These are phyloP conservation scores for Trypanosoma brucei DNA, from an alignment of 208 protist genomes.

Conservation along the genomic window DNA sequence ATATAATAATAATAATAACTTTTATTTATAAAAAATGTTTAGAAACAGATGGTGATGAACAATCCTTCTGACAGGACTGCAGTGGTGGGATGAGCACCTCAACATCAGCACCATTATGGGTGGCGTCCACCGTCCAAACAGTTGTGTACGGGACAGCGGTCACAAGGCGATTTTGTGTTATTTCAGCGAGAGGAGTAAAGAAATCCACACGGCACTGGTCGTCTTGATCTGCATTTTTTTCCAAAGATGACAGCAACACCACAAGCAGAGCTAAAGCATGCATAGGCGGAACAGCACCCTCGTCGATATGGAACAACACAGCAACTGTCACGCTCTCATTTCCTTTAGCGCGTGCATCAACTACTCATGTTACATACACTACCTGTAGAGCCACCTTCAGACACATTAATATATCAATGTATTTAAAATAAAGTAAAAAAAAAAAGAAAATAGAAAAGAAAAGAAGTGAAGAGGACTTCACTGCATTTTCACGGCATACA, in stretches of 20 bases:
- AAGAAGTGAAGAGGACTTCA: no score
- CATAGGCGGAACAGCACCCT: no score
- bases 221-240: not conserved
- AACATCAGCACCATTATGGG: constrained; percentile 13
- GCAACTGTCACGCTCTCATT: no score
- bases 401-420: no score
- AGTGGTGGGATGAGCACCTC: constrained; percentile 17
- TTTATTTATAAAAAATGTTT: not conserved
- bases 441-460: no score
- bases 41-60: not conserved
- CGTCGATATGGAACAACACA: no score
- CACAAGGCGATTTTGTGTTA: not conserved
- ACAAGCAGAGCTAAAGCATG: constrained; percentile 1
- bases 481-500: no score
- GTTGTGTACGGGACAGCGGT: constrained; percentile 9
- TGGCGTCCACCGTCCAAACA: constrained; percentile 13
- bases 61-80: constrained; percentile 6
- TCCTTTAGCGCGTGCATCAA: no score
- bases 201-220: not conserved
- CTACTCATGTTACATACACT: no score
- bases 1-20: constrained; percentile 4
- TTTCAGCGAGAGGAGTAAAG: not conserved
- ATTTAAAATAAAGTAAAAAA: no score
- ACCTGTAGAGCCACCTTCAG: no score
- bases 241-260: constrained; percentile 5